A percentile compares a stretch with the other conserved stretches of the same genome.
Evolutionary conservation across 768 basidiomycete genomes (phyloP).

Genomic region (Tylopilus vinaceipallidus): DNA sequence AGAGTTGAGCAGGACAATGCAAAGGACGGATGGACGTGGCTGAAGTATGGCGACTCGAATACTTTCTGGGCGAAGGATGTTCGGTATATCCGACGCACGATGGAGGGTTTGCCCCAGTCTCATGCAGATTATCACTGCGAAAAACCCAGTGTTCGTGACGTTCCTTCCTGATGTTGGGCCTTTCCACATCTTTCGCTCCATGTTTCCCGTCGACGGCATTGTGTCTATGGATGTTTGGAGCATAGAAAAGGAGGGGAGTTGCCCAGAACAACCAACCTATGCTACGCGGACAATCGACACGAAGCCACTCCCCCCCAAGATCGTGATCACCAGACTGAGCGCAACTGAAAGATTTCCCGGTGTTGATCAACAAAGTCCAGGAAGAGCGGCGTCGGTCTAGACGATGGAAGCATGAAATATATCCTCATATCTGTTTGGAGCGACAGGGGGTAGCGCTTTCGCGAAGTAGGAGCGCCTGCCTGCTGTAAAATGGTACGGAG

Average conservation of each 20-base stretch:
- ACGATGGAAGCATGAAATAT: constrained; percentile 41
- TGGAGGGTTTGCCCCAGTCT: constrained; percentile 12
- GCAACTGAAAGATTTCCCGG: constrained; percentile 29
- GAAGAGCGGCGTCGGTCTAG: constrained; percentile 31
- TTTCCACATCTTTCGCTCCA: constrained; percentile 37
- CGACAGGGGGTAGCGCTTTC: constrained; percentile 31
- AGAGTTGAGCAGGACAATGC: neutral
- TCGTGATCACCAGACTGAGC: constrained; percentile 45
- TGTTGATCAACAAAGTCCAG: constrained; percentile 34
- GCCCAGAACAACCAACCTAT: constrained; percentile 18
- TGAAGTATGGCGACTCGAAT: constrained; percentile 37
- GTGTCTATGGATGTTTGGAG: constrained; percentile 16
- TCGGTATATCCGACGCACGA: constrained; percentile 32
- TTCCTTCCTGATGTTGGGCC: constrained; percentile 46
- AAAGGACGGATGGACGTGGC: constrained; percentile 18
- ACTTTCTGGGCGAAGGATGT: constrained; percentile 42
- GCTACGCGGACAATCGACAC: constrained; percentile 46
- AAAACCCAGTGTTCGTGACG: constrained; percentile 25
- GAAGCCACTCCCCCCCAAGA: constrained; percentile 25
- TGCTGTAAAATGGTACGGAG: constrained; percentile 48
- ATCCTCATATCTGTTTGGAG: constrained; percentile 28
- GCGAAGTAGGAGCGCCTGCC: constrained; percentile 40
- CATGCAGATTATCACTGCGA: constrained; percentile 3
- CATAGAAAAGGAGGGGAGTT: constrained; percentile 2
- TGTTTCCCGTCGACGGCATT: constrained; percentile 7